These are phyloP conservation scores for Dipteronia dyeriana DNA, from an alignment of 345 rosid species.

Conservation along the genomic window DNA sequence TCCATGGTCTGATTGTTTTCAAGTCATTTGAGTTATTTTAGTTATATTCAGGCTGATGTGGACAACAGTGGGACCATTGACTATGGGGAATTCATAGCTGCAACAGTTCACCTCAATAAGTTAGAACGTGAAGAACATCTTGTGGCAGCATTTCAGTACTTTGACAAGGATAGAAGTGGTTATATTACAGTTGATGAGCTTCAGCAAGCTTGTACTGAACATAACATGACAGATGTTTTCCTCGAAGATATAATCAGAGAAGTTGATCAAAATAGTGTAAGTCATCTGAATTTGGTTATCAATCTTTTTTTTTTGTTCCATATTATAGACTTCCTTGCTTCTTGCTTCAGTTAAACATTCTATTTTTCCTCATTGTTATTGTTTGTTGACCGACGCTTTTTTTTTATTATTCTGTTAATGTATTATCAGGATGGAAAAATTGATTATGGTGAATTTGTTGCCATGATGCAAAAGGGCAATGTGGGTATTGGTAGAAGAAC, in stretches of 20 bases:
- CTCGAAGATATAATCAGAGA: constrained; percentile 92
- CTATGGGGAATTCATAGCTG: constrained; percentile 95
- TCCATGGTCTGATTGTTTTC: constrained; percentile 12
- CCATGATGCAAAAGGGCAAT: constrained; percentile 99
- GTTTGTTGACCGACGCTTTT: background rate
- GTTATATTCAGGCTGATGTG: constrained; percentile 79
- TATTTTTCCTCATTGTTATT: background rate
- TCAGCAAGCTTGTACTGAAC: constrained; percentile 94
- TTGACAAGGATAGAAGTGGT: constrained; percentile 95
- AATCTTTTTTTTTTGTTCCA: background rate
- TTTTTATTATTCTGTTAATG: background rate
- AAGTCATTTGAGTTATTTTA: constrained; percentile 8
- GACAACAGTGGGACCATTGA: constrained; percentile 98
- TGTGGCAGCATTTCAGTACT: constrained; percentile 88
- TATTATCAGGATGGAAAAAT: constrained; percentile 86
- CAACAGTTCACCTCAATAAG: constrained; percentile 91
- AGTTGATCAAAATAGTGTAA: constrained; percentile 96
- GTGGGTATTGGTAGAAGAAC: constrained; percentile 97
- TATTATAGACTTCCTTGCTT: background rate
- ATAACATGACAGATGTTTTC: constrained; percentile 82
- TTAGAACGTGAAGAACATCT: constrained; percentile 98
- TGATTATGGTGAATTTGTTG: constrained; percentile 95
- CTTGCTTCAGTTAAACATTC: background rate
- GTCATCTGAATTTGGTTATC: constrained; percentile 25
- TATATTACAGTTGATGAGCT: constrained; percentile 96